Conservation (phyloP, 257 asterid species). For the Nyctanthes arbortristis region DNA sequence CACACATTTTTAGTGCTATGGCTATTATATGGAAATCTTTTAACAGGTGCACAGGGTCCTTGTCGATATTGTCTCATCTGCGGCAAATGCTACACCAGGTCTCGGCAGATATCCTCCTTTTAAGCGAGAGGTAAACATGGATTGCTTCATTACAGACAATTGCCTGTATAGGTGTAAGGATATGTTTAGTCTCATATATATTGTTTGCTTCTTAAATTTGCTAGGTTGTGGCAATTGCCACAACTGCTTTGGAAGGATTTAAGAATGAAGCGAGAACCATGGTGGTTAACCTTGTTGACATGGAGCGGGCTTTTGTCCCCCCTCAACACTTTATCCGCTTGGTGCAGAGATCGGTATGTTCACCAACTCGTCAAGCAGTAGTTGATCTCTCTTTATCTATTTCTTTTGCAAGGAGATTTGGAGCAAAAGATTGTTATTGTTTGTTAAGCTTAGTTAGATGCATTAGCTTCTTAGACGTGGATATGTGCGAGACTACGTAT, state of each 20-base stretch:
- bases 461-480: neutral
- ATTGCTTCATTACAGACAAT: conserved; percentile 5
- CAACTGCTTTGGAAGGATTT: conserved; percentile 88
- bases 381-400: neutral
- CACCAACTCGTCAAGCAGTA: conserved; percentile 3
- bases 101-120: conserved; percentile 99
- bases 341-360: conserved; percentile 89
- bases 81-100: conserved; percentile 98
- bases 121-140: conserved; percentile 76
- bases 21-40: conserved; percentile 15
- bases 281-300: conserved; percentile 99
- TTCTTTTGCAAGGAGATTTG: neutral
- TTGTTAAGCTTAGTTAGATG: neutral
- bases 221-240: conserved; percentile 84
- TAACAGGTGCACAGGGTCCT: conserved; percentile 90
- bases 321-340: conserved; percentile 96
- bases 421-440: neutral
- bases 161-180: neutral
- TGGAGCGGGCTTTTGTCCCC: conserved; percentile 98
- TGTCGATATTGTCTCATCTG: conserved; percentile 78
- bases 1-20: no score
- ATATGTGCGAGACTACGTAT: no score
- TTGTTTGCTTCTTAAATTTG: conserved; percentile 21
- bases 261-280: conserved; percentile 82
- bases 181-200: conserved; percentile 3